Evolutionary conservation across 2,329 filamentous ascomycete species (phyloP).

Genomic region (Elsinoe ampelina): DNA sequence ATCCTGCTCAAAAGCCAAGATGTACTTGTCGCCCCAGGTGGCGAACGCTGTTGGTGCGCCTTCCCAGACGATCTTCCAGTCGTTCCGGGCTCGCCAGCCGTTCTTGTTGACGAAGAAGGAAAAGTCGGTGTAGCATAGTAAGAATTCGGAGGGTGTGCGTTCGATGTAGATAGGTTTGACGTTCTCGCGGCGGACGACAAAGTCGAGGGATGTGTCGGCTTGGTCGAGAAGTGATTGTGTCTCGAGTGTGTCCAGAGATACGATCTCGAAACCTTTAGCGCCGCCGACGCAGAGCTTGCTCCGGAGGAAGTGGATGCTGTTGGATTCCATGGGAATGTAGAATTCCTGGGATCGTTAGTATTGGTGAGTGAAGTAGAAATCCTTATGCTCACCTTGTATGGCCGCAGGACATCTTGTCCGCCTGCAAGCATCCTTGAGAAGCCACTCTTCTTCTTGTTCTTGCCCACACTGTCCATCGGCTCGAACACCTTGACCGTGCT

Average conservation of each 20-base stretch:
- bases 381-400: constrained; percentile 57
- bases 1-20: constrained; percentile 91
- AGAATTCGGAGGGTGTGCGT: constrained; percentile 89
- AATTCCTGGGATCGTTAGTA: constrained; percentile 58
- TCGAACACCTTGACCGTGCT: constrained; percentile 99
- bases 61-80: constrained; percentile 98
- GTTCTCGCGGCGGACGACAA: constrained; percentile 86
- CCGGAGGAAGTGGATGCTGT: constrained; percentile 93
- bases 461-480: constrained; percentile 86
- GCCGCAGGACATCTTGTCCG: constrained; percentile 88
- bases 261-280: constrained; percentile 91
- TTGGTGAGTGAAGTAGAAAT: constrained; percentile 14
- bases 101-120: constrained; percentile 99
- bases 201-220: constrained; percentile 94
- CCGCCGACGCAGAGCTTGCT: constrained; percentile 95
- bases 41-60: constrained; percentile 86
- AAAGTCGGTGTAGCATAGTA: constrained; percentile 97
- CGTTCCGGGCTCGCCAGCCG: constrained; percentile 88
- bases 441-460: constrained; percentile 81
- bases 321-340: constrained; percentile 97
- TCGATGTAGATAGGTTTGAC: constrained; percentile 96
- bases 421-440: constrained; percentile 91
- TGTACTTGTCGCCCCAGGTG: constrained; percentile 83
- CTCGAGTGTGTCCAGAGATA: constrained; percentile 93
- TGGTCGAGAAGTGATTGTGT: constrained; percentile 95